Base-by-base conservation (phyloP, 352 stramenopile species). In the Hyaloperonospora arabidopsidis region DNA sequence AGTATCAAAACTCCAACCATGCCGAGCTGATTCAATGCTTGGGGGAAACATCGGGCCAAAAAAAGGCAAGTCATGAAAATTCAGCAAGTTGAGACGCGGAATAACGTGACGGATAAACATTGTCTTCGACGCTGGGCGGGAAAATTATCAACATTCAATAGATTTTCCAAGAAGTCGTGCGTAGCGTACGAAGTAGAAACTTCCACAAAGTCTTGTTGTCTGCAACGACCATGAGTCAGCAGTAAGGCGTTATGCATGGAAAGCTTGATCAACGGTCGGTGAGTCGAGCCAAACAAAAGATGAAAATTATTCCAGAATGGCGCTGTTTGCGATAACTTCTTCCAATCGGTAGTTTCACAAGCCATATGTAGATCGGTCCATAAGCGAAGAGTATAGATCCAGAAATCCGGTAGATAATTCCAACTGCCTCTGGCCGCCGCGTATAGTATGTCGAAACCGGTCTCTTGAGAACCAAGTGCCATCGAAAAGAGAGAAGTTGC, bases 151-250 rank as follows among this genome's bases (percentile, higher is more conserved):
- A 22, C 46, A n/a, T 39, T 2, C 0, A 61, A 40, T 17, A 52
- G 10, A 6, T 14, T 7, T 1, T 17, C 4, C 17, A 61, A 13
- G 25, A 55, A 21, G 6, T 51, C 46, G 19, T 1, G 8, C 6
- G 48, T 51, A 47, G 21, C 39, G 19, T 41, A 47, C 2, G 14
- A 11, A 18, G 18, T 21, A 38, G 41, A 35, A 13, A 14, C 8
- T 21, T 51, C 21, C 18, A 61, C 36, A 38, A 51, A 50, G 28
- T 61, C 54, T 23, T 50, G 45, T 22, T 51, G 35, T 0, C 38
- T 28, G n/a, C 41, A 46, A n/a, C 50, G 49, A 11, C 28, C 45
- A 13, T 44, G 45, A 1, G 50, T 18, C 23, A 45, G 40, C 7
- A 46, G 40, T 15, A 46, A 15, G 5, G 6, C 4, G 22, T 46